phyloP scores from a whole-genome alignment of 306 rosid genomes.

The Rubus parviflorus region DNA sequence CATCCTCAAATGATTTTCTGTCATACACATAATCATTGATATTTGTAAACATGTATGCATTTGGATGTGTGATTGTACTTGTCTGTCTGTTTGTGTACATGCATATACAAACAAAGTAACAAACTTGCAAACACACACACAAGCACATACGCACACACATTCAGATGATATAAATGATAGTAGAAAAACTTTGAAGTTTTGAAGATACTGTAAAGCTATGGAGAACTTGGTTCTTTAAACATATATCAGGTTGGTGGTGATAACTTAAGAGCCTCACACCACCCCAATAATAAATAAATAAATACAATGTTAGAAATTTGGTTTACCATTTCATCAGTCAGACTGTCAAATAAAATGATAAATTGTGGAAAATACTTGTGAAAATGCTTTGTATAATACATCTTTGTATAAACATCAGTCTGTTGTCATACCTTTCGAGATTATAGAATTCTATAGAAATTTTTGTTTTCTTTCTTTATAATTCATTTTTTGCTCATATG shows the following conservation, averaged over 20 bases:
- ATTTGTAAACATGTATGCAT: not conserved
- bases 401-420: not conserved
- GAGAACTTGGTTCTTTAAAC: not conserved
- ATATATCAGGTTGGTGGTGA: not conserved
- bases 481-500: not conserved
- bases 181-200: not conserved
- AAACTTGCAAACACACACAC: not conserved
- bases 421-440: not conserved
- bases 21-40: not conserved
- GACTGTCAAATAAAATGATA: not conserved
- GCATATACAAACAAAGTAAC: not conserved
- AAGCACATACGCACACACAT: not conserved
- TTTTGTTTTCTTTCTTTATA: not conserved
- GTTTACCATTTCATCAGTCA: not conserved
- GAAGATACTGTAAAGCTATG: not conserved
- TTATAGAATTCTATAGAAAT: not conserved
- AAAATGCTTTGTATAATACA: not conserved
- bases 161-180: not conserved
- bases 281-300: not conserved
- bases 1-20: constrained; percentile 1
- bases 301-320: not conserved
- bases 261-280: not conserved
- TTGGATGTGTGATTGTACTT: not conserved
- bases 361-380: not conserved
- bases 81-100: not conserved